Evolutionary conservation across 2,329 filamentous ascomycete genomes (phyloP).

Genomic region (Dactylonectria estremocensis): DNA sequence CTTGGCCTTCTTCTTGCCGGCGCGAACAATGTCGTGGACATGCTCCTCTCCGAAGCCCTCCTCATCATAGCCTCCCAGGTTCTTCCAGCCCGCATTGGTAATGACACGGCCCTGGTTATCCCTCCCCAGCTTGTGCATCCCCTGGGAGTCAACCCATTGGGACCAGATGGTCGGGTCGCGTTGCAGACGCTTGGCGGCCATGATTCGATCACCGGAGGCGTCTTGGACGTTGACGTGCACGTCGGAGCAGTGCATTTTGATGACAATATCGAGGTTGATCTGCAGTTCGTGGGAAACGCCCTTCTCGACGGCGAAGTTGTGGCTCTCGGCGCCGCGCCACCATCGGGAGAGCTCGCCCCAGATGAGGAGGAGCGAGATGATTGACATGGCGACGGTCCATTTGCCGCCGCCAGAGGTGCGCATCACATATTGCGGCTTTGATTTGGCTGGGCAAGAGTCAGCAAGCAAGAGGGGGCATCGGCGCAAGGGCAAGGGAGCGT

Average conservation of each 20-base stretch:
- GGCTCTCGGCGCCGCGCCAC: conserved; percentile 87
- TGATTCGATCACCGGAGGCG: conserved; percentile 90
- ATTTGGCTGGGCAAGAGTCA: conserved; percentile 79
- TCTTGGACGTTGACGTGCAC: conserved; percentile 99
- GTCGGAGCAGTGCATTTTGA: conserved; percentile 89
- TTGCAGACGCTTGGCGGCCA: conserved; percentile 81
- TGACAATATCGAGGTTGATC: conserved; percentile 95
- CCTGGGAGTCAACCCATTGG: conserved; percentile 83
- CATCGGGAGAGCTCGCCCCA: conserved; percentile 85
- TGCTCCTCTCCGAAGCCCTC: conserved; percentile 85
- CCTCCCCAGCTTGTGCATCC: conserved; percentile 72
- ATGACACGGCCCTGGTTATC: conserved; percentile 69
- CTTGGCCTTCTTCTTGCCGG: conserved; percentile 74
- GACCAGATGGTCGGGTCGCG: conserved; percentile 85
- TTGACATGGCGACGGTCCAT: conserved; percentile 88
- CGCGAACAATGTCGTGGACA: conserved; percentile 89
- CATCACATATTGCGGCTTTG: conserved; percentile 92
- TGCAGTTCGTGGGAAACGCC: conserved; percentile 89
- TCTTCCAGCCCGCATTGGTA: conserved; percentile 72
- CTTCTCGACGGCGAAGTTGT: conserved; percentile 95
- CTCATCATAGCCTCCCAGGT: conserved; percentile 62
- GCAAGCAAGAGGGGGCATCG: conserved; percentile 6
- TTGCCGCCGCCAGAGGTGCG: conserved; percentile 89
- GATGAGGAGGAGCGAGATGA: conserved; percentile 82
- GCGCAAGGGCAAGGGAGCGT: conserved; percentile 56